A percentile compares a stretch with the other conserved stretches of the same genome.
Evolutionary conservation across 345 rosid genomes (phyloP).

Genomic region (Euphorbia peplus): DNA sequence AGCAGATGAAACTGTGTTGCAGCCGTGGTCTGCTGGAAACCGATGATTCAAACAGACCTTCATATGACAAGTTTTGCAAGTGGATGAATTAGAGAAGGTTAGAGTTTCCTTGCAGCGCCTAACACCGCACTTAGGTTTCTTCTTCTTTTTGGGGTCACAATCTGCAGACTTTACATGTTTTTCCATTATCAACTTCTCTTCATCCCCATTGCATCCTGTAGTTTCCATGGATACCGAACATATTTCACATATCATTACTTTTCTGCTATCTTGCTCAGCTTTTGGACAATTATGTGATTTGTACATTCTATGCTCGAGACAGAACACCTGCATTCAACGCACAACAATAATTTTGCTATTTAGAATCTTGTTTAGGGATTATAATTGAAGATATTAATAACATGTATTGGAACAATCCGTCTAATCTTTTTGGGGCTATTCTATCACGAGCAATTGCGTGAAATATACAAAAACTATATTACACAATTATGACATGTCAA

Average conservation of each 20-base stretch:
- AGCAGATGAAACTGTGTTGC: conserved; percentile 30
- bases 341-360: not conserved
- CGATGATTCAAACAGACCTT: conserved; percentile 75
- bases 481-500: too few relatives aligned
- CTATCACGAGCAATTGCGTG: too few relatives aligned
- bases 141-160: conserved; percentile 66
- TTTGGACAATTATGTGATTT: conserved; percentile 68
- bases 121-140: conserved; percentile 62
- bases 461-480: too few relatives aligned
- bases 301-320: conserved; percentile 67
- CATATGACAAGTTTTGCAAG: conserved; percentile 67
- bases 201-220: conserved; percentile 39
- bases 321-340: conserved; percentile 46
- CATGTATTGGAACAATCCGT: too few relatives aligned
- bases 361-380: too few relatives aligned
- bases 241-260: conserved; percentile 60
- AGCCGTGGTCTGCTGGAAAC: conserved; percentile 69
- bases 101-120: conserved; percentile 61
- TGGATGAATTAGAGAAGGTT: conserved; percentile 56
- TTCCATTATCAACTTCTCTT: conserved; percentile 45
- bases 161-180: conserved; percentile 54
- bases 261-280: conserved; percentile 54
- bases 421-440: too few relatives aligned
- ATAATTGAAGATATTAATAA: too few relatives aligned
- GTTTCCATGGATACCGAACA: conserved; percentile 67